Base-by-base conservation (phyloP, 345 rosid genomes). In the Raphanus sativus region DNA sequence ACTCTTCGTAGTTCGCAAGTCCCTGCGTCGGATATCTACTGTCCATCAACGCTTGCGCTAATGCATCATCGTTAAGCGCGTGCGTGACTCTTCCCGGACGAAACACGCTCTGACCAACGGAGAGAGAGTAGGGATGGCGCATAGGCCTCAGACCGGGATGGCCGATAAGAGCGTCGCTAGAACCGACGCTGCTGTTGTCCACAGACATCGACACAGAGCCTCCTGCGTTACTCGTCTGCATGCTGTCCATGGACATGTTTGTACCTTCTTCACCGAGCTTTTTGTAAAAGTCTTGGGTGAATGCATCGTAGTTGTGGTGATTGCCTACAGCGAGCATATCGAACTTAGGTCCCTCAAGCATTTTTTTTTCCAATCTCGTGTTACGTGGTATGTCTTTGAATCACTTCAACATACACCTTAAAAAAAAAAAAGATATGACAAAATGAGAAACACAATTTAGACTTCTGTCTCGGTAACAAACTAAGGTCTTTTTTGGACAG, bases 161-260 rank as follows among this genome's bases (percentile, higher is more conserved):
- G 70, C 85, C 86, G 21, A 87, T 80, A 8, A 79, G 85, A 45
- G 89, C 86, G 75, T 87, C 89, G 40, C 80, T 87, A 65, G 91
- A 87, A 12, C 86, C 91, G 3, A 87, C 91, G 67, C 91, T 87
- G 54, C 90, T 87, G 70, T 85, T 87, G 32, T 84, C 90, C 65
- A 87, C 86, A 4, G 90, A 87, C 90, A 87, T 87, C 0, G 90
- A 84, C 5, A 87, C 90, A 67, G 90, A 87, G 13, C 86, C 90
- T 58, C 90, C 90, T 6, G 81, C 86, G 26, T 84, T 84, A 81
- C 87, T 84, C 4, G 90, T 87, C 71, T 87, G 90, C 75, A 84
- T 70, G 67, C 89, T 84, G 62, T 87, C 89, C 52, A 69, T 73
- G 13, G 89, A 86, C 89, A 86, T 86, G 79, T 86, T 84, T 54